Base-by-base conservation (phyloP, 1,284 basidiomycete genomes). In the Omphalotus olearius region DNA sequence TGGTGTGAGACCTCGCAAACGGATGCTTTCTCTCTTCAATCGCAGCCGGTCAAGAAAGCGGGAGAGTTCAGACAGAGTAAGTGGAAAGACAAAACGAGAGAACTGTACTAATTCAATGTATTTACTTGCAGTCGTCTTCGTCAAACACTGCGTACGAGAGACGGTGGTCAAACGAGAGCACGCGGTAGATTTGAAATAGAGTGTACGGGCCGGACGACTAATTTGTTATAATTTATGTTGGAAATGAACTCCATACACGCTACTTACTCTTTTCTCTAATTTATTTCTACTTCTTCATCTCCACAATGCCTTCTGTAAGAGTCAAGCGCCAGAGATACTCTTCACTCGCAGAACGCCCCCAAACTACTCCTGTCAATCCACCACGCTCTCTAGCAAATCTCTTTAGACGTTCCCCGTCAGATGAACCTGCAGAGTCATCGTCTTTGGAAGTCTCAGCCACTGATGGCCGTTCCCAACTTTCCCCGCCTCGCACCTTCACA, bases 301-400 rank as follows among this genome's bases (percentile, higher is more conserved):
- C 50, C 56, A 23, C 51, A 30, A 81, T 82, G 79, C 79, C 80
- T 30, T 83, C 81, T 43, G 75, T 85, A 43, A 71, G 79, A 58
- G 71, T 85, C 28, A 73, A 69, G 60, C 68, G 74, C 25, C 70
- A 71, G 50, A 51, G 62, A 2, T 79, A 79, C 60, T 64, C 70
- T 16, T 66, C 65, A 37, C 64, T 79, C 35, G 58, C 66, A 40
- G 71, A 73, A 30, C 51, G 56, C 7, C 56, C 59, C 26, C 50
- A 36, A n/a, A 47, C 50, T 45, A 43, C 54, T 17, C 47, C 50
- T 18, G 53, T 56, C 28, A 56, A 44, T 36, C 33, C 44, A 10
- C 47, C 45, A 6, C 43, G 45, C 6, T 36, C 52, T 28, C 43
- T 54, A 6, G 42, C 47, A 5, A 17, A 44, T 16, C 28, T 49